Percentiles rank a stretch among this genome's conserved stretches.
These are phyloP conservation scores for Pseudogymnoascus sp. DNA, from an alignment of 2,329 filamentous ascomycete species.

Conservation along the genomic window DNA sequence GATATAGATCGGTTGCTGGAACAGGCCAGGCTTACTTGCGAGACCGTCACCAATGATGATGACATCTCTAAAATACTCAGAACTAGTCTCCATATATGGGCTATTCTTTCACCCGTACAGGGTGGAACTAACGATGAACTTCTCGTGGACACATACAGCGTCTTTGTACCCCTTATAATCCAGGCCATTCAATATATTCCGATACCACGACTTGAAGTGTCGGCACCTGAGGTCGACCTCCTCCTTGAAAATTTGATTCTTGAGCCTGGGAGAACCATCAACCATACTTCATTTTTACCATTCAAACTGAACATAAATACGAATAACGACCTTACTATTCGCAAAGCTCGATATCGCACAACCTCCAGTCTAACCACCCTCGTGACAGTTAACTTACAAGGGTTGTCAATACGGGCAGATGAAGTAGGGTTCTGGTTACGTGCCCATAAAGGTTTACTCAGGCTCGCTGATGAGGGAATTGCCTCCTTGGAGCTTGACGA, in stretches of 20 bases:
- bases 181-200: conserved; percentile 78
- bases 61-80: conserved; percentile 63
- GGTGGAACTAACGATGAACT: conserved; percentile 62
- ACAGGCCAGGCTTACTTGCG: conserved; percentile 60
- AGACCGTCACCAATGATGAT: conserved; percentile 62
- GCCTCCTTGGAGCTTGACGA: conserved; percentile 80
- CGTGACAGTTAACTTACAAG: conserved; percentile 71
- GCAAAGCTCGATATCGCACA: conserved; percentile 67
- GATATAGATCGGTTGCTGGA: conserved; percentile 67
- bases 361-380: conserved; percentile 59
- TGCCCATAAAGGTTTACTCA: conserved; percentile 66
- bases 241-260: conserved; percentile 85
- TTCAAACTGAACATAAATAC: conserved; percentile 75
- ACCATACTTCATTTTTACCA: conserved; percentile 81
- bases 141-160: conserved; percentile 65
- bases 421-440: conserved; percentile 88
- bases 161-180: conserved; percentile 73
- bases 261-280: conserved; percentile 77
- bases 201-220: conserved; percentile 82
- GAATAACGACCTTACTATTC: conserved; percentile 78
- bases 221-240: conserved; percentile 74
- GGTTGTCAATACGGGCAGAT: conserved; percentile 74
- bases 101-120: conserved; percentile 60
- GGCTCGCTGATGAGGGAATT: conserved; percentile 74
- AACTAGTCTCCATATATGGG: conserved; percentile 59